Percentiles rank a stretch among this genome's conserved stretches.
These are phyloP conservation scores for Leishmania amazonensis DNA, from an alignment of 208 protist genomes.

Conservation along the genomic window DNA sequence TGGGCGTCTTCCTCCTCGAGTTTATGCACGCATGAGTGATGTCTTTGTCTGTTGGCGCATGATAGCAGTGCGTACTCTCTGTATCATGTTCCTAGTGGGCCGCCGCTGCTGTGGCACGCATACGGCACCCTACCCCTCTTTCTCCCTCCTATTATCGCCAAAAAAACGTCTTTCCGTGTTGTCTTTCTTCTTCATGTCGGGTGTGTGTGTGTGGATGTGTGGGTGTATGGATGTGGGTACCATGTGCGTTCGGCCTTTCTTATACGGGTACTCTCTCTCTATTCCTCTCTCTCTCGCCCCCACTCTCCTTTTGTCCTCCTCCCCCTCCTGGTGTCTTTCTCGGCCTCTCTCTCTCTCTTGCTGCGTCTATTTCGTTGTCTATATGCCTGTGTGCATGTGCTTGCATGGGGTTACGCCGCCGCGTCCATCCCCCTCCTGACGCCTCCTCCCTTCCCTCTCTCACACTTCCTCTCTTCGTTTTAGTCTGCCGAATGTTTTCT, in stretches of 20 bases:
- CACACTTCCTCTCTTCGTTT: background rate
- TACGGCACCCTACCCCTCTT: background rate
- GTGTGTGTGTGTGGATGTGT: constrained; percentile 2
- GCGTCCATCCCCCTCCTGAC: background rate
- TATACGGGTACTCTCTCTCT: background rate
- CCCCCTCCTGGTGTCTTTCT: background rate
- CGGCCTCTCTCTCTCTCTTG: background rate
- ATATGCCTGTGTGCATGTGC: background rate
- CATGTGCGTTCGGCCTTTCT: background rate
- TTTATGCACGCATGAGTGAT: background rate
- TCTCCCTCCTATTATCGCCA: background rate
- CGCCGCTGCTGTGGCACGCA: background rate
- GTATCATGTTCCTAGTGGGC: background rate
- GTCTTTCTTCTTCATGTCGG: background rate
- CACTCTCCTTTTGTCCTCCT: background rate
- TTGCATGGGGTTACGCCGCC: too few species aligned
- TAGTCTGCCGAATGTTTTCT: background rate
- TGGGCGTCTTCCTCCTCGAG: background rate
- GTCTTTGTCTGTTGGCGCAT: background rate
- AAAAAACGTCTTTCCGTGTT: background rate
- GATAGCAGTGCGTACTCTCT: background rate
- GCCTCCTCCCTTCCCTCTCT: background rate
- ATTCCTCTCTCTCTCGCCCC: too few species aligned
- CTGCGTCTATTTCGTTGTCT: background rate
- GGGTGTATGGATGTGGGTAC: background rate